Conservation (phyloP, 2,329 filamentous ascomycete species). For the Cladophialophora carrionii region DNA sequence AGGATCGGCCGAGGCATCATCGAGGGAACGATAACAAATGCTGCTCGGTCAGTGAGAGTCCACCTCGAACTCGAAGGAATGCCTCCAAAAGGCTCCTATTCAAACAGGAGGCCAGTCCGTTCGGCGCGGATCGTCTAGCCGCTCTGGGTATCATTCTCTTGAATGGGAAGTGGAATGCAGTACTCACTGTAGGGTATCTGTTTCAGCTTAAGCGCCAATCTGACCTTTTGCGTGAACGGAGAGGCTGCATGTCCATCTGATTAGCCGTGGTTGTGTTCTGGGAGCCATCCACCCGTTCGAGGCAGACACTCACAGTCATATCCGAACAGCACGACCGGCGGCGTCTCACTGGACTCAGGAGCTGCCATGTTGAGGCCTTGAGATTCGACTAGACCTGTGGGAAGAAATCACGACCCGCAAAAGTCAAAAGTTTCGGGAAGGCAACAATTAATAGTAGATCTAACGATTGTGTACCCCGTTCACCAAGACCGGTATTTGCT, state of each 20-base stretch:
- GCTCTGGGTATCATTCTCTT: not conserved
- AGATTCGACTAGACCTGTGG: not conserved
- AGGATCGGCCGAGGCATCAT: conserved; percentile 69
- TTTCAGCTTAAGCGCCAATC: conserved; percentile 28
- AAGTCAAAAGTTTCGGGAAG: not conserved
- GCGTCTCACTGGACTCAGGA: not conserved
- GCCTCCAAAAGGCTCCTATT: no score
- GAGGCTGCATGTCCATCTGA: conserved; percentile 20
- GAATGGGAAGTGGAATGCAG: not conserved
- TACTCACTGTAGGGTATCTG: conserved; percentile 36
- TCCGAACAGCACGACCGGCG: conserved; percentile 36
- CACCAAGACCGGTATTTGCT: not conserved
- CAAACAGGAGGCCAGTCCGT: not conserved
- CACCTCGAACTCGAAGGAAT: no score
- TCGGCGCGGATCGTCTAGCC: not conserved
- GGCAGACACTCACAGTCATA: conserved; percentile 33
- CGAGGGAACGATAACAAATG: conserved; percentile 49
- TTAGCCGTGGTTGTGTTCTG: not conserved
- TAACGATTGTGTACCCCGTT: not conserved
- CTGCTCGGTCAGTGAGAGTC: conserved; percentile 6
- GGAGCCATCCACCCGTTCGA: not conserved
- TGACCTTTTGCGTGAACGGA: conserved; percentile 35
- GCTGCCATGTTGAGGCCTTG: not conserved
- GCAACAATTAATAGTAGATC: not conserved
- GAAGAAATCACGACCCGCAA: not conserved